Conservation (phyloP, 208 protist genomes). For the Cochliopodium minus region DNA sequence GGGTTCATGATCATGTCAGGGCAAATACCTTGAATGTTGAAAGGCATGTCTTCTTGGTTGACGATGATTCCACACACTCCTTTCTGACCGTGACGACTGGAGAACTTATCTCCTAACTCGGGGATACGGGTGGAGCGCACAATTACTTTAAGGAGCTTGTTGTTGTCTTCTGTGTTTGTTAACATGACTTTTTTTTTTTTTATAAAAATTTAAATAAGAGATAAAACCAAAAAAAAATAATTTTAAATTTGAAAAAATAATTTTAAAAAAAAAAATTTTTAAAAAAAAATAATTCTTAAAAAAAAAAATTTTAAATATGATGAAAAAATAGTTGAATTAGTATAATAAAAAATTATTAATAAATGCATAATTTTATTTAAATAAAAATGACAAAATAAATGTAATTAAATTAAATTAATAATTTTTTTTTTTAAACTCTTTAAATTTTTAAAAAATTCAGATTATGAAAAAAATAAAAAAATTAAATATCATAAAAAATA, state of each 20-base stretch:
- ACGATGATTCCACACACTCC: conserved; percentile 95
- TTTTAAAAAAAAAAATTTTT: not conserved
- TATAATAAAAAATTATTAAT: not conserved
- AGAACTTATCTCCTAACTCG: conserved; percentile 98
- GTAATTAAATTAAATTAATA: not conserved
- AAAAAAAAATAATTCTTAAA: not conserved
- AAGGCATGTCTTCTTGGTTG: conserved; percentile 94
- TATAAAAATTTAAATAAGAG: not conserved
- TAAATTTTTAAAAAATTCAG: not conserved
- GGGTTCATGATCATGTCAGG: conserved; percentile 99
- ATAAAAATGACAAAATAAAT: conserved; percentile 5
- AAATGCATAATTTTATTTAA: not conserved
- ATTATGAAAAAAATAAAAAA: not conserved
- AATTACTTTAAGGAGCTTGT: conserved; percentile 76
- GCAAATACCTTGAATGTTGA: conserved; percentile 80
- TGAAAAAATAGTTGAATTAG: not conserved
- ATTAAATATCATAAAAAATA: not conserved
- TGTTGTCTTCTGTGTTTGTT: conserved; percentile 58
- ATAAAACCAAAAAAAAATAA: conserved; percentile 3
- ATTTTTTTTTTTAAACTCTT: no score
- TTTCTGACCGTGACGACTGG: conserved; percentile 97
- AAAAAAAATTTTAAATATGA: not conserved
- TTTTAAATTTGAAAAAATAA: not conserved
- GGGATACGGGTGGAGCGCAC: conserved; percentile 69
- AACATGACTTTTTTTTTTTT: conserved; percentile 34